These are phyloP conservation scores for Amborella trichopoda DNA, from an alignment of 164 flowering plant species.

Conservation along the genomic window DNA sequence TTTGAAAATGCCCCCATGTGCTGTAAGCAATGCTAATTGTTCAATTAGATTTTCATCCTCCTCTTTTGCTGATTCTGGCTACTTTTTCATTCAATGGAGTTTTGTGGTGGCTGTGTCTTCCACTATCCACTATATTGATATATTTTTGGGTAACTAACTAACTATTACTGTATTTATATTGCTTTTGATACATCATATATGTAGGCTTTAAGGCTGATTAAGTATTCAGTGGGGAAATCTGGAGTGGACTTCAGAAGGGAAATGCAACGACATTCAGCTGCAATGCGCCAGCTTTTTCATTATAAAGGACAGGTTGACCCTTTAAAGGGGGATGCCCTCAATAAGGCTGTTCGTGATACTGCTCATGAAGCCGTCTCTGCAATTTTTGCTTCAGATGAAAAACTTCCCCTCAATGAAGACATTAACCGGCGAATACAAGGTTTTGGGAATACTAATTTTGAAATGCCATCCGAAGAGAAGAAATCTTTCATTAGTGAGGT, in stretches of 20 bases:
- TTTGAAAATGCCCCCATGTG: too few species aligned
- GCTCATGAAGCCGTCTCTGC: slow-evolving; percentile 84
- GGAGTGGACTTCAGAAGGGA: slow-evolving; percentile 94
- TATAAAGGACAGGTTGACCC: slow-evolving; percentile 85
- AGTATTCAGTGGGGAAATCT: slow-evolving; percentile 84
- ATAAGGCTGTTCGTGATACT: slow-evolving; percentile 84
- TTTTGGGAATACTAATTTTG: slow-evolving; percentile 81
- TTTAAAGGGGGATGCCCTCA: slow-evolving; percentile 84
- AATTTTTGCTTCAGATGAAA: slow-evolving; percentile 66
- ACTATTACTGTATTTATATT: too few species aligned
- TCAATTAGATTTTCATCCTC: too few species aligned
- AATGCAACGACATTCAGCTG: slow-evolving; percentile 86
- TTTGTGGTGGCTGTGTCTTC: too few species aligned
- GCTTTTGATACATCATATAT: slow-evolving; percentile 4
- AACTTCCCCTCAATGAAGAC: slow-evolving; percentile 47
- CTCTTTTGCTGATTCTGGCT: too few species aligned
- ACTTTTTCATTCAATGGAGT: too few species aligned
- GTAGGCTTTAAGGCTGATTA: slow-evolving; percentile 86
- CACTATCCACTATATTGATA: too few species aligned
- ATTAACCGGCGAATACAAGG: slow-evolving; percentile 72
- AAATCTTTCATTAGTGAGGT: slow-evolving; percentile 92
- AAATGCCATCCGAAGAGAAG: slow-evolving; percentile 60
- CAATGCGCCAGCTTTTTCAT: slow-evolving; percentile 73
- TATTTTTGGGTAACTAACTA: too few species aligned
- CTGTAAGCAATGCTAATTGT: too few species aligned